A percentile compares a stretch with the other conserved stretches of the same genome.
phyloP scores from a whole-genome alignment of 352 stramenopile genomes.

The Thalassiosira oceanica region DNA sequence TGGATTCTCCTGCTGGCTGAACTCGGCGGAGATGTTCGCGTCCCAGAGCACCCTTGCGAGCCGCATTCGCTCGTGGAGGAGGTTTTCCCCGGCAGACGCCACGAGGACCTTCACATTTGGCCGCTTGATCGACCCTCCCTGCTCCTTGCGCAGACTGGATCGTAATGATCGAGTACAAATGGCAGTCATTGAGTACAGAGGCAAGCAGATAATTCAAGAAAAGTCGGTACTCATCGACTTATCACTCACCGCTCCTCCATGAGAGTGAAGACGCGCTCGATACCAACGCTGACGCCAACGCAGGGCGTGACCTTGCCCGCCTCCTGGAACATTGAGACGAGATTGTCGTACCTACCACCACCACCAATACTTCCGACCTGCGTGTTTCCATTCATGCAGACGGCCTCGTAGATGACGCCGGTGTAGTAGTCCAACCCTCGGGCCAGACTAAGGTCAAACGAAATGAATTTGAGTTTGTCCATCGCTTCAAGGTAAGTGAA shows the following conservation, averaged over 20 bases:
- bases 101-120: slow-evolving; percentile 90
- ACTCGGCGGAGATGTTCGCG: slow-evolving; percentile 93
- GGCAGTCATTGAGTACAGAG: too few species aligned
- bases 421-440: slow-evolving; percentile 99
- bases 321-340: slow-evolving; percentile 97
- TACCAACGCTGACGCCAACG: slow-evolving; percentile 97
- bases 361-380: slow-evolving; percentile 96
- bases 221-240: too few species aligned
- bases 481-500: slow-evolving; percentile 98
- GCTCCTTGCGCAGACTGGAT: slow-evolving; percentile 77
- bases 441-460: slow-evolving; percentile 96
- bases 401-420: slow-evolving; percentile 98
- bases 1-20: slow-evolving; percentile 92
- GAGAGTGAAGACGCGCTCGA: slow-evolving; percentile 98
- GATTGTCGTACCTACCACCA: slow-evolving; percentile 96
- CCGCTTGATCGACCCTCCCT: slow-evolving; percentile 74
- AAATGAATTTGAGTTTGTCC: slow-evolving; percentile 86
- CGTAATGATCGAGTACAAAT: too few species aligned
- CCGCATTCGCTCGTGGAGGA: slow-evolving; percentile 79
- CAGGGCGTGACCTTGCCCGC: slow-evolving; percentile 94
- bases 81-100: slow-evolving; percentile 84
- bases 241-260: slow-evolving; percentile 84
- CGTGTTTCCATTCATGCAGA: slow-evolving; percentile 84
- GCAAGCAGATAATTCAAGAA: too few species aligned
- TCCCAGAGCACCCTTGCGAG: slow-evolving; percentile 77